A percentile compares a stretch with the other conserved stretches of the same genome.
These are phyloP conservation scores for Ceriops decandra DNA, from an alignment of 345 rosid species.

Conservation along the genomic window DNA sequence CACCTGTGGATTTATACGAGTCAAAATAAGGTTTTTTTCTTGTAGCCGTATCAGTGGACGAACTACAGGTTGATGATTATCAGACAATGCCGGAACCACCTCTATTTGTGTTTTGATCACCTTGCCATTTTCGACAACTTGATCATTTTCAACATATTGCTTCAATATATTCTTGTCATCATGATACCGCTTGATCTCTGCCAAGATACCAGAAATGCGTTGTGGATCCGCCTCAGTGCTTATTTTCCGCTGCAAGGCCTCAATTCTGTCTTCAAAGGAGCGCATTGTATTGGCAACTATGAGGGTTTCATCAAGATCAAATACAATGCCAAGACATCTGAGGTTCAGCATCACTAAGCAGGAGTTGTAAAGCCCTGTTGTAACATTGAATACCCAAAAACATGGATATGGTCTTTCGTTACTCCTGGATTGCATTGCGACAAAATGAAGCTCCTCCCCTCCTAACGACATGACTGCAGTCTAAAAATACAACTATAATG, in stretches of 20 bases:
- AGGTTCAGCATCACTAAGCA: conserved; percentile 87
- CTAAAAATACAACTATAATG: conserved; percentile 39
- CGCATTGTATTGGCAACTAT: conserved; percentile 97
- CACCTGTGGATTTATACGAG: conserved; percentile 97
- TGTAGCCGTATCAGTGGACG: conserved; percentile 87
- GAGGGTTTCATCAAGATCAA: conserved; percentile 97
- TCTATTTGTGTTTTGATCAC: conserved; percentile 71
- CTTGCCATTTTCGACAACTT: conserved; percentile 89
- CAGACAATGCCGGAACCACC: conserved; percentile 77
- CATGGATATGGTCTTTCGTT: conserved; percentile 52
- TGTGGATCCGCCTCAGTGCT: conserved; percentile 70
- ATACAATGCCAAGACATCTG: conserved; percentile 95
- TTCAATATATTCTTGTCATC: conserved; percentile 85
- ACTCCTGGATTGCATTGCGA: conserved; percentile 72
- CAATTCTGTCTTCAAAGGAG: conserved; percentile 90
- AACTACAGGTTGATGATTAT: conserved; percentile 62
- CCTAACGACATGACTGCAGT: conserved; percentile 84
- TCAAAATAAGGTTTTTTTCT: conserved; percentile 84
- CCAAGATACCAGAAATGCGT: conserved; percentile 64
- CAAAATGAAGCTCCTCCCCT: conserved; percentile 87
- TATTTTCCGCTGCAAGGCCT: conserved; percentile 68
- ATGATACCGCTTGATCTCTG: conserved; percentile 86
- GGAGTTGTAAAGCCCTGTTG: conserved; percentile 66
- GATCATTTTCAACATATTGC: conserved; percentile 91
- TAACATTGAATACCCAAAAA: conserved; percentile 85